These are phyloP conservation scores for Pterocarpus santalinus DNA, from an alignment of 306 rosid species.

Conservation along the genomic window DNA sequence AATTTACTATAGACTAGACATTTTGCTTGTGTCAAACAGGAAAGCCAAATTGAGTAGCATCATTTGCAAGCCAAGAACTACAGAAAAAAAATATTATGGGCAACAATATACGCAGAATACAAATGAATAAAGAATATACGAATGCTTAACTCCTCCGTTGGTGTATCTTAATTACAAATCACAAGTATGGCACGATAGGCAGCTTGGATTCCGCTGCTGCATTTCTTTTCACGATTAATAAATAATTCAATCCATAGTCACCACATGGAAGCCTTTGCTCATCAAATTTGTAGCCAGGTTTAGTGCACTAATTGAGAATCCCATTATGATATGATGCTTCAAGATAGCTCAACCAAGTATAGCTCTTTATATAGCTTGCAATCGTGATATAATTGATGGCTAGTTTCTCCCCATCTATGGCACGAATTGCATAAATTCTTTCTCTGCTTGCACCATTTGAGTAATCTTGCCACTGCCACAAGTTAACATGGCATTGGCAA, in stretches of 20 bases:
- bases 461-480: neutral
- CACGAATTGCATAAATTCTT: neutral
- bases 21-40: neutral
- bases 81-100: neutral
- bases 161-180: neutral
- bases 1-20: neutral
- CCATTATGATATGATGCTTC: neutral
- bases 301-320: neutral
- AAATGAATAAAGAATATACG: neutral
- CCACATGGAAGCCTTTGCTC: neutral
- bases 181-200: neutral
- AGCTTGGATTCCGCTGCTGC: neutral
- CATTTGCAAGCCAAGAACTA: constrained; percentile 12
- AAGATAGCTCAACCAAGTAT: neutral
- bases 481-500: neutral
- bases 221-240: neutral
- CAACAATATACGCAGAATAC: neutral
- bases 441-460: neutral
- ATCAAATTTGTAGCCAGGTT: neutral
- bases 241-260: neutral
- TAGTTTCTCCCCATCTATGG: neutral
- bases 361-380: neutral
- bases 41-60: constrained; percentile 5
- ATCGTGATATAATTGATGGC: no score
- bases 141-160: neutral